Evolutionary conservation across 1,284 basidiomycete species (phyloP).

Genomic region (Abortiporus biennis): DNA sequence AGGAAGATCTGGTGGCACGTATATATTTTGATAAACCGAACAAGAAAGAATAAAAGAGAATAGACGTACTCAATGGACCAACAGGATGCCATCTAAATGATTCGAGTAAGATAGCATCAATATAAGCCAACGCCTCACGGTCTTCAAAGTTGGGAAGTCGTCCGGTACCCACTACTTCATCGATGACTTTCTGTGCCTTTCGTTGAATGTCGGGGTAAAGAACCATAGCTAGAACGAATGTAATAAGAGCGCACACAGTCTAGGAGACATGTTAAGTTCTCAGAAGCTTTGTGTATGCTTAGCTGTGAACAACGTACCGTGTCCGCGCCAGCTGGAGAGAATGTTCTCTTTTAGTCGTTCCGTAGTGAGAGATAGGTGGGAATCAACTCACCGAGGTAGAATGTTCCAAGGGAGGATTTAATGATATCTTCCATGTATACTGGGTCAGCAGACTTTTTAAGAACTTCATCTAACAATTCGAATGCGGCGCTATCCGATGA

Average conservation of each 20-base stretch:
- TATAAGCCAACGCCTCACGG: conserved; percentile 11
- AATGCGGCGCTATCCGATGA: too few relatives aligned
- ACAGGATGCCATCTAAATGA: conserved; percentile 14
- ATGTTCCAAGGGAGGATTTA: conserved; percentile 1
- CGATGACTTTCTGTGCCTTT: conserved; percentile 22
- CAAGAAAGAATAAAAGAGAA: background rate
- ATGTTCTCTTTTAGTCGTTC: too few relatives aligned
- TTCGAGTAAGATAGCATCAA: conserved; percentile 14
- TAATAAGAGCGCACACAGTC: conserved; percentile 14
- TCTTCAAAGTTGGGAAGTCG: conserved; percentile 14
- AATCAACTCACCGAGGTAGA: conserved; percentile 5
- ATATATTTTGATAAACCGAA: background rate
- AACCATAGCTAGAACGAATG: conserved; percentile 18
- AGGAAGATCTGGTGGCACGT: background rate
- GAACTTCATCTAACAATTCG: background rate
- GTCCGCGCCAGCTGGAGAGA: conserved; percentile 3
- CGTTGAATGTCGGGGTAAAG: conserved; percentile 16
- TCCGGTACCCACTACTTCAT: conserved; percentile 13
- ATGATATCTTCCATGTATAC: conserved; percentile 5
- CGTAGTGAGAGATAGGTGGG: too few relatives aligned
- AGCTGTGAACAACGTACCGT: background rate
- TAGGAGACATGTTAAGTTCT: background rate
- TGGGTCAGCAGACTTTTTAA: background rate
- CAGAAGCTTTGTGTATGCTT: too few relatives aligned
- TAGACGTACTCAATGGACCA: conserved; percentile 10